Evolutionary conservation across 2,329 filamentous ascomycete species (phyloP).

Genomic region (Fonsecaea erecta): DNA sequence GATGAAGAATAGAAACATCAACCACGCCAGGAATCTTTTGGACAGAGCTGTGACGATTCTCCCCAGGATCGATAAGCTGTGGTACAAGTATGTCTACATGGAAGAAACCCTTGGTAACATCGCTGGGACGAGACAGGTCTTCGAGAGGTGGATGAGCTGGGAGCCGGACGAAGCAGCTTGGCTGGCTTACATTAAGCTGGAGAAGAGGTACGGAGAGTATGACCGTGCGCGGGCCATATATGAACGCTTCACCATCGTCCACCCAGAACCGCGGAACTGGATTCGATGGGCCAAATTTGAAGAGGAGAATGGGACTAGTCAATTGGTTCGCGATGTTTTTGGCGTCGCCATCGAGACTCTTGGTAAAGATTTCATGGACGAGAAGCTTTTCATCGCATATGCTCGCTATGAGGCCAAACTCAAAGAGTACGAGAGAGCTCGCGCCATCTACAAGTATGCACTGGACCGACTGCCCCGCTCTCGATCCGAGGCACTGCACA

Average conservation of each 20-base stretch:
- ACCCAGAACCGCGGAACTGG: constrained; percentile 95
- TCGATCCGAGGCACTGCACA: constrained; percentile 82
- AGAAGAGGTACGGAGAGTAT: constrained; percentile 92
- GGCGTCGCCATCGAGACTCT: constrained; percentile 84
- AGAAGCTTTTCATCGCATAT: constrained; percentile 93
- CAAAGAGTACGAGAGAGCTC: constrained; percentile 90
- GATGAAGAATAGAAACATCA: constrained; percentile 95
- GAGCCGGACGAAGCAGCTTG: constrained; percentile 95
- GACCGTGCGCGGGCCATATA: constrained; percentile 90
- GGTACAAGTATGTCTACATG: constrained; percentile 99
- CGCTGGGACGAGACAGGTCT: constrained; percentile 87
- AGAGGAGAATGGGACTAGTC: constrained; percentile 90
- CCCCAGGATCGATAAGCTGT: constrained; percentile 90
- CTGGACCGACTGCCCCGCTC: constrained; percentile 88
- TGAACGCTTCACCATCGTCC: constrained; percentile 85
- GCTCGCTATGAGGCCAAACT: constrained; percentile 93
- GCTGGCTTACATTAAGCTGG: constrained; percentile 94
- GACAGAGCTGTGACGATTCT: constrained; percentile 93
- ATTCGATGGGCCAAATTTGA: constrained; percentile 99
- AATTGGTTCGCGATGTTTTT: constrained; percentile 89
- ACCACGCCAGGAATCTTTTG: constrained; percentile 91
- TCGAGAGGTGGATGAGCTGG: constrained; percentile 98
- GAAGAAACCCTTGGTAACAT: constrained; percentile 97
- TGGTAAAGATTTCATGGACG: constrained; percentile 93
- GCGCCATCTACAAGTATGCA: constrained; percentile 96